A percentile compares a stretch with the other conserved stretches of the same genome.
phyloP scores from a whole-genome alignment of 768 basidiomycete genomes.

The Hygrophorus russula region DNA sequence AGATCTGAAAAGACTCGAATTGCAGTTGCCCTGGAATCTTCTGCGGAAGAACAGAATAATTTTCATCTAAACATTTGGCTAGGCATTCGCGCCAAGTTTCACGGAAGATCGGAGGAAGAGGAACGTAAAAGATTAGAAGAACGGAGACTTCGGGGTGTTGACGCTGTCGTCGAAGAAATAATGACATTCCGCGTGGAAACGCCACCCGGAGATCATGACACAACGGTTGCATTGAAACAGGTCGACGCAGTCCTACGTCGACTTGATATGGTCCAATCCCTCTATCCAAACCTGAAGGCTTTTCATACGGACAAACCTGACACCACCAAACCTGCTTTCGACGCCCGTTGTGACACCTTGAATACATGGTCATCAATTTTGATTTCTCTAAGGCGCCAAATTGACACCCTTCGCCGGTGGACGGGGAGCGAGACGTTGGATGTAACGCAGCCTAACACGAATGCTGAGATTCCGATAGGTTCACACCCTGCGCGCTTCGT shows the following conservation, averaged over 20 bases:
- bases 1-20: constrained; percentile 93
- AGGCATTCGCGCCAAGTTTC: constrained; percentile 78
- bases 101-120: constrained; percentile 70
- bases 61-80: constrained; percentile 73
- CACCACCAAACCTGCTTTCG: constrained; percentile 56
- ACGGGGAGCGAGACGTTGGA: constrained; percentile 89
- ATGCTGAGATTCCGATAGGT: constrained; percentile 40
- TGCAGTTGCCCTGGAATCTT: constrained; percentile 62
- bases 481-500: constrained; percentile 18
- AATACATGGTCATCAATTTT: constrained; percentile 90
- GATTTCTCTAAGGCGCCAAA: constrained; percentile 72
- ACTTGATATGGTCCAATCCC: constrained; percentile 71
- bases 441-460: constrained; percentile 70
- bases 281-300: constrained; percentile 78
- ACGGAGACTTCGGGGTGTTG: constrained; percentile 68
- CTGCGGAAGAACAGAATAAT: constrained; percentile 58
- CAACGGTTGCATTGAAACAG: constrained; percentile 43
- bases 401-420: constrained; percentile 78
- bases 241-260: constrained; percentile 59
- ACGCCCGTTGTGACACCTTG: constrained; percentile 78
- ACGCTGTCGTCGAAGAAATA: constrained; percentile 77
- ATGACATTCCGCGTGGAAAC: constrained; percentile 53
- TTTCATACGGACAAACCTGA: constrained; percentile 69
- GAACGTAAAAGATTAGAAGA: constrained; percentile 79
- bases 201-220: constrained; percentile 23